phyloP scores from a whole-genome alignment of 257 asterid genomes.

The Ehretia macrophylla region DNA sequence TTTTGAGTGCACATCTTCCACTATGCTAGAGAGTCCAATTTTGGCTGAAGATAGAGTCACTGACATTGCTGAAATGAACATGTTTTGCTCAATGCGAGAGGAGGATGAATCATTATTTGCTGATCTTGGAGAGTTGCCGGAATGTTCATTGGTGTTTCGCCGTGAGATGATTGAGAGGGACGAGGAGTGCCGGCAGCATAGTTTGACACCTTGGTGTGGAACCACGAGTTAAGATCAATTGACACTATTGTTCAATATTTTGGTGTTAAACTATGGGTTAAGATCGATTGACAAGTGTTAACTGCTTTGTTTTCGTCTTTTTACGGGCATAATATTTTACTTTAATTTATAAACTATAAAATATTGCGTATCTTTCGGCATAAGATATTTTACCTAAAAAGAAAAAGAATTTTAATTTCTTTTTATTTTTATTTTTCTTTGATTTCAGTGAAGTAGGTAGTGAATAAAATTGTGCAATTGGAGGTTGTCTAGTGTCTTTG shows the following conservation, averaged over 20 bases:
- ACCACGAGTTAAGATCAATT: slow-evolving; percentile 31
- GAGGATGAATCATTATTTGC: slow-evolving; percentile 82
- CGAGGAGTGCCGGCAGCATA: slow-evolving; percentile 43
- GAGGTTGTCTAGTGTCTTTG: slow-evolving; percentile 39
- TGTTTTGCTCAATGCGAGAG: slow-evolving; percentile 63
- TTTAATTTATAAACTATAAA: slow-evolving; percentile 11
- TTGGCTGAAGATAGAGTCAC: slow-evolving; percentile 30
- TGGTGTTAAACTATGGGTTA: no score
- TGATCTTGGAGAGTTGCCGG: slow-evolving; percentile 91
- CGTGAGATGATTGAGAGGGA: slow-evolving; percentile 57
- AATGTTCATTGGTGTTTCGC: slow-evolving; percentile 74
- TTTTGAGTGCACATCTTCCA: slow-evolving; percentile 44
- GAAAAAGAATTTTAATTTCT: slow-evolving; percentile 20
- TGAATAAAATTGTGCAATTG: slow-evolving; percentile 35
- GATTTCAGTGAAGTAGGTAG: slow-evolving; percentile 47
- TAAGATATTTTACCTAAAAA: slow-evolving; percentile 21
- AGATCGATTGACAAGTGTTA: background rate
- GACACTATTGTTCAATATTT: no score
- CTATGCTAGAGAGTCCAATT: slow-evolving; percentile 58
- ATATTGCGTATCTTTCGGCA: slow-evolving; percentile 31
- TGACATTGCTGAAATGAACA: slow-evolving; percentile 38
- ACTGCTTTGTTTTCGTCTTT: slow-evolving; percentile 17
- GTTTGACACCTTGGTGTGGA: slow-evolving; percentile 42
- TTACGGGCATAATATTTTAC: background rate
- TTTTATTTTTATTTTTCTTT: slow-evolving; percentile 19